Percentiles rank a stretch among this genome's conserved stretches.
These are phyloP conservation scores for Fusarium hainanense DNA, from an alignment of 2,329 filamentous ascomycete species.

Conservation along the genomic window DNA sequence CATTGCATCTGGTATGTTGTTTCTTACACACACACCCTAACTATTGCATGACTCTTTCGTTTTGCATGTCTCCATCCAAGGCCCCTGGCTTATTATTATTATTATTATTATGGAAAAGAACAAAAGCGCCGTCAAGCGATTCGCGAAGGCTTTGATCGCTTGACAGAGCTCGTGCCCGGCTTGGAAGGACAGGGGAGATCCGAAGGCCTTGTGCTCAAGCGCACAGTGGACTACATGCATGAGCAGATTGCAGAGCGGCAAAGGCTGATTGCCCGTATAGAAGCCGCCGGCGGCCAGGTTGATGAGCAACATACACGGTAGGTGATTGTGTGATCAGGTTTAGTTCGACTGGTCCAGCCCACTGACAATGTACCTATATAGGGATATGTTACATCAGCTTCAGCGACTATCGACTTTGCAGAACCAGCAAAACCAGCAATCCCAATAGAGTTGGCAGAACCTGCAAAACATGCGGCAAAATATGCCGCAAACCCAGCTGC, in stretches of 20 bases:
- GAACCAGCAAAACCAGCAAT: neutral
- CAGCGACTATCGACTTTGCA: neutral
- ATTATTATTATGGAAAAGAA: conserved; percentile 48
- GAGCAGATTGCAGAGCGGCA: conserved; percentile 69
- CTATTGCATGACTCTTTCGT: neutral
- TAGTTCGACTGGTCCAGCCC: neutral
- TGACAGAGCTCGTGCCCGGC: conserved; percentile 83
- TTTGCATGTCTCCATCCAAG: too few species aligned
- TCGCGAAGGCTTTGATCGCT: conserved; percentile 82
- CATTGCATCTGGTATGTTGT: conserved; percentile 62
- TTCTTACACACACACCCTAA: neutral
- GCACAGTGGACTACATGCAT: conserved; percentile 73
- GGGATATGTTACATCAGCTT: conserved; percentile 35
- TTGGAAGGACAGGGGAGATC: conserved; percentile 85
- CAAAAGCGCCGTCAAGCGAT: conserved; percentile 70
- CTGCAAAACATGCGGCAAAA: too few species aligned
- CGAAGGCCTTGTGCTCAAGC: conserved; percentile 83
- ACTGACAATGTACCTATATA: conserved; percentile 23
- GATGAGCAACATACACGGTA: conserved; percentile 59
- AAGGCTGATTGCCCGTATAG: conserved; percentile 67
- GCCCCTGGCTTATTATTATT: conserved; percentile 18
- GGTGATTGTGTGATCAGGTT: conserved; percentile 33
- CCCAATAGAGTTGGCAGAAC: too few species aligned
- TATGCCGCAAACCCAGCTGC: too few species aligned
- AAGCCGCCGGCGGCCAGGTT: conserved; percentile 68